Conservation (phyloP, 2,329 filamentous ascomycete genomes). For the Pseudogymnoascus sp. region DNA sequence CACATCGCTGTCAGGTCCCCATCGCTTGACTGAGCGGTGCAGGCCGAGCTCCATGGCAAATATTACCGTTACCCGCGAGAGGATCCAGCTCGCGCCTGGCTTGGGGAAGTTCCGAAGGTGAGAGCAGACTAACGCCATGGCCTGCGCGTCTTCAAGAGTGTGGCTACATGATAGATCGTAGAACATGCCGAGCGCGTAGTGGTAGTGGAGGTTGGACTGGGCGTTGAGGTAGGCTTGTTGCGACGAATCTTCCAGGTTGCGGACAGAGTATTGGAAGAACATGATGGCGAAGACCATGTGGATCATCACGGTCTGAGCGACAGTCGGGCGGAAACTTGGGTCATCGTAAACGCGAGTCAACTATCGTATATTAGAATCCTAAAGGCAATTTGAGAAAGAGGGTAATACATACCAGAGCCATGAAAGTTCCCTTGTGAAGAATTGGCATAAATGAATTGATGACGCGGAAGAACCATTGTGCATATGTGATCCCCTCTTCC, state of each 20-base stretch:
- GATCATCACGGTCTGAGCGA: constrained; percentile 61
- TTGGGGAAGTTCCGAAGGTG: constrained; percentile 75
- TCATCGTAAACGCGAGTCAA: constrained; percentile 65
- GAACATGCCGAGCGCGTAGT: constrained; percentile 64
- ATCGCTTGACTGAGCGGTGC: constrained; percentile 61
- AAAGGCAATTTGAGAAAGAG: neutral
- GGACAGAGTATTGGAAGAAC: constrained; percentile 67
- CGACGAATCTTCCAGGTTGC: constrained; percentile 53
- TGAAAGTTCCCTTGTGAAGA: constrained; percentile 68
- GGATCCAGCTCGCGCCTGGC: constrained; percentile 64
- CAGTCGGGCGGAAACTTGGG: constrained; percentile 50
- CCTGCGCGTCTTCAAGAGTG: constrained; percentile 63
- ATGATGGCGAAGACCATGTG: constrained; percentile 77
- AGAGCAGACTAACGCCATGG: constrained; percentile 61
- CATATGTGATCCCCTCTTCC: constrained; percentile 59
- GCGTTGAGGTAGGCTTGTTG: constrained; percentile 51
- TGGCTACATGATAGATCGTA: constrained; percentile 56
- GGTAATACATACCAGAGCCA: constrained; percentile 50
- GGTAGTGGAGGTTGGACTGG: constrained; percentile 69
- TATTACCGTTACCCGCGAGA: constrained; percentile 57
- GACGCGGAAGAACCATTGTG: constrained; percentile 68
- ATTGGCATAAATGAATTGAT: constrained; percentile 67
- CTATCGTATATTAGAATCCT: constrained; percentile 24
- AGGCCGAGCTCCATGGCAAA: constrained; percentile 69
- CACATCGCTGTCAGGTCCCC: constrained; percentile 34